phyloP scores from a whole-genome alignment of 192 early-diverging fungal species.

The Funneliformis geosporum region DNA sequence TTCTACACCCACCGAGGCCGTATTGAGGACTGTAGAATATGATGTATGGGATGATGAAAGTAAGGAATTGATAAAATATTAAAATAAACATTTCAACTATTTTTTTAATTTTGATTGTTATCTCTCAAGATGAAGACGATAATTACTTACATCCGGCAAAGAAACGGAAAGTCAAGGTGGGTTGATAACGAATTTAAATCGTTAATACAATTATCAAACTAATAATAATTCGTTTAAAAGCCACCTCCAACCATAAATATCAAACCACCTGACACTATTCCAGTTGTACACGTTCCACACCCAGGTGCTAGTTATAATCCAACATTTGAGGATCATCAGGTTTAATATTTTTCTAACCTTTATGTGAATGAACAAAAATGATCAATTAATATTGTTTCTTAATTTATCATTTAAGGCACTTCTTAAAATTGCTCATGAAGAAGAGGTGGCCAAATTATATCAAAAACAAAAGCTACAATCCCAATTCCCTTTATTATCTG shows the following conservation, averaged over 20 bases:
- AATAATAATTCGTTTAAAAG: conserved; percentile 39
- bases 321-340: conserved; percentile 75
- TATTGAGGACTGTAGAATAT: conserved; percentile 49
- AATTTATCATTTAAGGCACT: conserved; percentile 41
- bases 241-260: conserved; percentile 47
- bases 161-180: conserved; percentile 47
- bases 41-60: conserved; percentile 64
- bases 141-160: conserved; percentile 51
- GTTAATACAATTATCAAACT: conserved; percentile 36
- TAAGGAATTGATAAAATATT: neutral
- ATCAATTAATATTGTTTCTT: neutral
- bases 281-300: conserved; percentile 75
- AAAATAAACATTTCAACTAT: neutral
- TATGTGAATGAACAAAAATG: neutral
- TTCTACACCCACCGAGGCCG: conserved; percentile 24
- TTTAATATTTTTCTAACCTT: neutral
- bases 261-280: conserved; percentile 50
- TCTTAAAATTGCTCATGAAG: conserved; percentile 58
- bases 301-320: conserved; percentile 94
- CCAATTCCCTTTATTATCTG: conserved; percentile 49
- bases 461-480: conserved; percentile 41
- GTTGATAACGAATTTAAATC: neutral
- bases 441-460: conserved; percentile 52
- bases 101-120: conserved; percentile 8
- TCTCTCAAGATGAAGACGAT: conserved; percentile 22